phyloP scores from a whole-genome alignment of 73 alveolate genomes.

The Breviolum minutum region DNA sequence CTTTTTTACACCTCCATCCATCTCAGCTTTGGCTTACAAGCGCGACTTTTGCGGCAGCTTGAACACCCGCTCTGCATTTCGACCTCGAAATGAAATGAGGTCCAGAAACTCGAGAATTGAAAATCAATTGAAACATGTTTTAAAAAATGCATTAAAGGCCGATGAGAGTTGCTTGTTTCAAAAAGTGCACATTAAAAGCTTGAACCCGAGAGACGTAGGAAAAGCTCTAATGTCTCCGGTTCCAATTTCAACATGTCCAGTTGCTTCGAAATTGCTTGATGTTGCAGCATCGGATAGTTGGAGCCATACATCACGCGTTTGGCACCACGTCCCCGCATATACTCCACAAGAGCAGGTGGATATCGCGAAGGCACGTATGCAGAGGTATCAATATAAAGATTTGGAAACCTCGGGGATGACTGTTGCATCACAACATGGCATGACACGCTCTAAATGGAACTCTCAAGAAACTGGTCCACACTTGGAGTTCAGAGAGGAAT shows the following conservation, averaged over 20 bases:
- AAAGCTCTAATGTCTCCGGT: constrained; percentile 6
- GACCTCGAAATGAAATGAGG: constrained; percentile 10
- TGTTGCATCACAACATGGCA: no score
- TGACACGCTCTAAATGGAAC: no score
- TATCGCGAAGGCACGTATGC: constrained; percentile 74
- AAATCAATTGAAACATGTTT: neutral
- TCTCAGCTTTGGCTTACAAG: neutral
- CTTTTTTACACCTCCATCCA: neutral
- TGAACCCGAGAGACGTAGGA: constrained; percentile 18
- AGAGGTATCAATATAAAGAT: constrained; percentile 72
- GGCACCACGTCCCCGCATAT: constrained; percentile 94
- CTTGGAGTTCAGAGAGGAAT: no score
- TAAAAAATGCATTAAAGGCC: neutral
- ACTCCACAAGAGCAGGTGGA: constrained; percentile 66
- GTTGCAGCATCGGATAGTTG: constrained; percentile 84
- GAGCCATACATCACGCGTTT: constrained; percentile 79
- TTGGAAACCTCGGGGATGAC: constrained; percentile 26
- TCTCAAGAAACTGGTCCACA: no score
- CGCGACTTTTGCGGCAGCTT: constrained; percentile 59
- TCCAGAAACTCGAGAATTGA: neutral
- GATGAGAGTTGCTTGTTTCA: no score
- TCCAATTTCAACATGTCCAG: constrained; percentile 34
- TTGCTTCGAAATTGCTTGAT: neutral
- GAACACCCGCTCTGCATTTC: constrained; percentile 72
- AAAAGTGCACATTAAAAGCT: neutral